A percentile compares a stretch with the other conserved stretches of the same genome.
These are phyloP conservation scores for Puccinia triticina DNA, from an alignment of 1,284 basidiomycete genomes.

Conservation along the genomic window DNA sequence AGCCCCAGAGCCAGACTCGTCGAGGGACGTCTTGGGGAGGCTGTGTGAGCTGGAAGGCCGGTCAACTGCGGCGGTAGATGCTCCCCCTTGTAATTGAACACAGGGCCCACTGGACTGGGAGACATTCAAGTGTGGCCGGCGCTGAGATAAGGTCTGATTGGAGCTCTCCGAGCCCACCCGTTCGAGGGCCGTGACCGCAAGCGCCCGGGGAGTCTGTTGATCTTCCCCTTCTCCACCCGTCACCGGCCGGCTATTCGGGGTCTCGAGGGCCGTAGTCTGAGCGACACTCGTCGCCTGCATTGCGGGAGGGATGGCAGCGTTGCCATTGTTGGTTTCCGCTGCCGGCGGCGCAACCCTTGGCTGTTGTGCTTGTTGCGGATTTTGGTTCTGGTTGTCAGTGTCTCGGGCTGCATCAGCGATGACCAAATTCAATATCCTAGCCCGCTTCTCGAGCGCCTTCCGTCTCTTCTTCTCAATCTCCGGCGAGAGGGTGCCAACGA, in stretches of 20 bases:
- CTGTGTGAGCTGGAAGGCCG: no score
- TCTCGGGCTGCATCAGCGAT: no score
- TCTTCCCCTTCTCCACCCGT: not conserved
- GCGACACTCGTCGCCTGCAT: not conserved
- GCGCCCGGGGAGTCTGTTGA: not conserved
- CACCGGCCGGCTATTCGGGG: not conserved
- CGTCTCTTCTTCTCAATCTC: conserved; percentile 58
- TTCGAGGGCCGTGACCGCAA: conserved; percentile 3
- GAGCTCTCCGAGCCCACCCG: not conserved
- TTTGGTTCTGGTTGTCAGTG: not conserved
- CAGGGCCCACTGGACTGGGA: not conserved
- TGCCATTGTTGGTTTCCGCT: not conserved
- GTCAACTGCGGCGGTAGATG: no score
- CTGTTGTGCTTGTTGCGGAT: conserved; percentile 14
- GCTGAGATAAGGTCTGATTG: not conserved
- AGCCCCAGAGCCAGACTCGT: no score
- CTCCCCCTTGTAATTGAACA: no score
- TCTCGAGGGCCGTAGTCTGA: not conserved
- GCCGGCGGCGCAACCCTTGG: not conserved
- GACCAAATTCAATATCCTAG: no score
- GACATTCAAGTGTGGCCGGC: no score
- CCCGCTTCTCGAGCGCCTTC: no score
- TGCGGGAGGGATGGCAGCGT: not conserved
- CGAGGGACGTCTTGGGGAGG: no score
- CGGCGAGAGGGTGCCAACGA: conserved; percentile 57